phyloP scores from a whole-genome alignment of 169 alveolate genomes.

The Perkinsus marinus region DNA sequence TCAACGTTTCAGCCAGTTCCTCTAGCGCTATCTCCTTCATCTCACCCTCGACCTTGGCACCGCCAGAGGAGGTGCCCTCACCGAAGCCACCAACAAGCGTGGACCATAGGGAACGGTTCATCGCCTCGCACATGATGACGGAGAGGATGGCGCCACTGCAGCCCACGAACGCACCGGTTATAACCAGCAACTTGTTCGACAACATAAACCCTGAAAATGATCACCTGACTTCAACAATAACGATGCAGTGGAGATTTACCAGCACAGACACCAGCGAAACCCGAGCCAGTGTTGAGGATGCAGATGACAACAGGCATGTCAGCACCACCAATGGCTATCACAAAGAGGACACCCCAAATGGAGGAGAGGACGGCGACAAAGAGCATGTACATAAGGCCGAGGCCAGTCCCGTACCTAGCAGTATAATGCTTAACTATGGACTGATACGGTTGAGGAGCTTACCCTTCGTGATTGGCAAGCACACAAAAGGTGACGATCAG shows the following conservation, averaged over 20 bases:
- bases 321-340: constrained; percentile 74
- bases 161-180: constrained; percentile 76
- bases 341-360: constrained; percentile 56
- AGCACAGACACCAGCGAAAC: constrained; percentile 47
- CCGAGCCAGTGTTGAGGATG: constrained; percentile 67
- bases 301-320: constrained; percentile 79
- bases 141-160: constrained; percentile 76
- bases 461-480: background rate
- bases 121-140: constrained; percentile 77
- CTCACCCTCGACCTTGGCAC: constrained; percentile 46
- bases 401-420: constrained; percentile 15
- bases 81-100: constrained; percentile 77
- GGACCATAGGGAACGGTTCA: constrained; percentile 72
- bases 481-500: background rate
- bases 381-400: background rate
- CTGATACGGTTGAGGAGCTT: background rate
- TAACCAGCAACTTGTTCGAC: constrained; percentile 48
- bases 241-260: background rate
- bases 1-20: constrained; percentile 49
- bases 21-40: constrained; percentile 38
- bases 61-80: constrained; percentile 35
- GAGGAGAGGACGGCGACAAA: constrained; percentile 11
- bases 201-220: constrained; percentile 68
- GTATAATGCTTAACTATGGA: constrained; percentile 4
- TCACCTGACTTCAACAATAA: background rate